Evolutionary conservation across 768 basidiomycete species (phyloP), one percentile per base, ranked within the genome.

Genomic region (Suillus plorans): DNA sequence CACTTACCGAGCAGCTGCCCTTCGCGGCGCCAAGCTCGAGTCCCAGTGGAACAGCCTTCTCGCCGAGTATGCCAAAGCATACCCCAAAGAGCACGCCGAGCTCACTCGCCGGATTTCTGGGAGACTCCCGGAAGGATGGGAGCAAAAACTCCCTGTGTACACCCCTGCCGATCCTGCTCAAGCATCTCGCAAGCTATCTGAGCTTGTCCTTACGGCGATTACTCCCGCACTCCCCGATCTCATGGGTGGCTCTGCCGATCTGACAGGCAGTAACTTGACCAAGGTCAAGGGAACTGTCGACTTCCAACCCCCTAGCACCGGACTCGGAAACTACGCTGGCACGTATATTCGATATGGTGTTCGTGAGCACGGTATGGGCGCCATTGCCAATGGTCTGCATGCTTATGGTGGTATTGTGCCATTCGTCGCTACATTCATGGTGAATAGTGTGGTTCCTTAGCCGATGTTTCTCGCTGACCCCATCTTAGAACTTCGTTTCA

Each of bases 291-390:
- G 78, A 63, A 84, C 84, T n/a, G 81, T 88, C 65, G 96, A 98
- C 80, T 97, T 98, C 89, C 96, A 98, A 78, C 91, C 86, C 49
- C 91, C 92, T 22, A 88, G 83, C 80, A 95, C 93, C 22, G 88
- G 88, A 39, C 84, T 97, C 52, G 96, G 96, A 64, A 83, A 76
- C 65, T 97, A 95, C 78, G 79, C 87, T 63, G 96, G 96, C 61
- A 91, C 89, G 56, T 97, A 98, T 77, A 87, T 98, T 76, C 91
- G 95, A 63, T 98, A 91, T 80, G 96, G 96, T 86, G 95, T 98
- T 64, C 92, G 96, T 78, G 96, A 98, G 78, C 96, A 98, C 78
- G 96, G 83, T 69, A 98, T 97, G 95, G 92, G 91, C 71, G 96
- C 95, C 62, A 95, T 98, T 71, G 93, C 89, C 69, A 97, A 97